Base-by-base conservation (phyloP, 2,329 filamentous ascomycete genomes). In the Pyrenochaeta sp. region DNA sequence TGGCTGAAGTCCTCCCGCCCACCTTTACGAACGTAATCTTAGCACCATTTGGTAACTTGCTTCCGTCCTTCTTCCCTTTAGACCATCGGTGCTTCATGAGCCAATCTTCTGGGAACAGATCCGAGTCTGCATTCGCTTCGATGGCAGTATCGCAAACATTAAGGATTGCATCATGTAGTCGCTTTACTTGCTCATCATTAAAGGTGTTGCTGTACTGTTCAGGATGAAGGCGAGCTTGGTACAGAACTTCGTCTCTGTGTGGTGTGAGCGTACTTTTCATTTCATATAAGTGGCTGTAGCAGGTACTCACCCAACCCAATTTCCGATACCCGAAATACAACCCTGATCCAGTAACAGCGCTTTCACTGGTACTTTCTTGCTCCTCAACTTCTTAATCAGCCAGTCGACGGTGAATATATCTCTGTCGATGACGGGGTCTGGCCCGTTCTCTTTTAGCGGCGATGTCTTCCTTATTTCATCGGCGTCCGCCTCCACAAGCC, bases 131-230 rank as follows among this genome's bases (percentile, higher is more conserved):
- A 5, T 97, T 82, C 21, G 87, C 81, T 43, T 90, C 90, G 17
- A 94, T 87, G 0, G 94, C 91, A 0, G 87, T 89, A 54, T 88
- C 84, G 72, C 92, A 97, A 7, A 99, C 89, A 58, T 90, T 87
- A 53, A 89, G 83, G 37, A 97, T 87, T 0, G 88, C 84, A 7
- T 87, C 81, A 73, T 95, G 88, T 1, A 99, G 80, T 33, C 81
- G 82, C 60, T 85, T 83, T 58, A 96, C 85, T 73, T 97, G 89
- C 0, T 78, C 82, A 29, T 90, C 86, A 57, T 74, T 82, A 62
- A 98, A 90, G 0, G 90, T 90, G 68, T 97, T 88, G 76, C 89
- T 92, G 77, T 96, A 96, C 72, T 97, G 92, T 73, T 97, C 94
- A 0, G 95, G 95, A 63, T 99, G 94, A 14, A 98, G 83, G 44